Conservation (phyloP, 73 alveolate genomes). For the Stentor roeselii region DNA sequence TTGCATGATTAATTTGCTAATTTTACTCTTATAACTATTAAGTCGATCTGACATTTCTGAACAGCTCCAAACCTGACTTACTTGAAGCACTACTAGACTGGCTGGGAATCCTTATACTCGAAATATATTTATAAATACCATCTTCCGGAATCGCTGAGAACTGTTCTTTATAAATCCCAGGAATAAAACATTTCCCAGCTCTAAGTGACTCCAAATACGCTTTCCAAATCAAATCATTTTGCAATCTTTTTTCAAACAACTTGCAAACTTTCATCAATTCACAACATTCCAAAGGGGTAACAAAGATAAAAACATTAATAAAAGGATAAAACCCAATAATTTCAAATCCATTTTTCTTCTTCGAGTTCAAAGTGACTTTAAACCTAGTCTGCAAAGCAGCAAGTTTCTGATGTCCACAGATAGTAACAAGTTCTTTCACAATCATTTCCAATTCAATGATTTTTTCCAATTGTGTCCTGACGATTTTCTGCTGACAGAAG, state of each 20-base stretch:
- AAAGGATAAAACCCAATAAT: slow-evolving; percentile 6
- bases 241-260: background rate
- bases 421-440: background rate
- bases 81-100: too few species aligned
- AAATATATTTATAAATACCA: too few species aligned
- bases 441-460: slow-evolving; percentile 10
- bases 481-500: background rate
- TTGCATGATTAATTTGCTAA: too few species aligned
- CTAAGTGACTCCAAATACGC: background rate
- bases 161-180: too few species aligned
- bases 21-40: too few species aligned
- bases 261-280: background rate
- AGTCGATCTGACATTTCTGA: too few species aligned
- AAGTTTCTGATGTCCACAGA: background rate
- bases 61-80: too few species aligned
- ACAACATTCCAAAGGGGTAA: background rate
- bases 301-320: background rate
- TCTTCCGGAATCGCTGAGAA: too few species aligned
- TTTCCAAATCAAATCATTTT: background rate
- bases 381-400: background rate
- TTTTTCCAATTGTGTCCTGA: background rate
- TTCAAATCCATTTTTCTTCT: background rate
- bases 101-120: too few species aligned
- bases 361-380: background rate
- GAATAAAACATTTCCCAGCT: too few species aligned